Percentiles rank a stretch among this genome's conserved stretches.
These are phyloP conservation scores for Mrakia frigida DNA, from an alignment of 768 basidiomycete species.

Conservation along the genomic window DNA sequence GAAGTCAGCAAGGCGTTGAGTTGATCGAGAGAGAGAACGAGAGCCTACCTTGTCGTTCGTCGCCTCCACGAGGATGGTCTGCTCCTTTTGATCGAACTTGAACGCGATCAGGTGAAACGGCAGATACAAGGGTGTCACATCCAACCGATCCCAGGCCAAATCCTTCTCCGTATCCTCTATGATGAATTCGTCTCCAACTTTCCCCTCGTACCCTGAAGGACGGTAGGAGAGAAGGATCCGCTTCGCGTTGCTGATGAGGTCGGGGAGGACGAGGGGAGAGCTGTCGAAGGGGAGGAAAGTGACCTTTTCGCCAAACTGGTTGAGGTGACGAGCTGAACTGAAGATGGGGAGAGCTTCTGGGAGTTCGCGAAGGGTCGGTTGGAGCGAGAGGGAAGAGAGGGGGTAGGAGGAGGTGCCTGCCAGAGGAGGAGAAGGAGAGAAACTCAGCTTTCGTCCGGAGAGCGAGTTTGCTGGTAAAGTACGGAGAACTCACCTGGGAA, in stretches of 20 bases:
- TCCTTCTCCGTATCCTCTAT: neutral
- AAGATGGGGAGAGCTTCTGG: neutral
- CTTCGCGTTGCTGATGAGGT: too few relatives aligned
- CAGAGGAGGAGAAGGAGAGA: too few relatives aligned
- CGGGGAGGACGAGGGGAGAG: neutral
- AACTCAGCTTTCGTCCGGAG: too few relatives aligned
- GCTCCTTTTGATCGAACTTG: neutral
- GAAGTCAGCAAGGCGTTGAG: neutral
- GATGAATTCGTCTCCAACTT: too few relatives aligned
- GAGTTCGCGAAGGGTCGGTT: neutral
- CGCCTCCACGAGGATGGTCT: neutral
- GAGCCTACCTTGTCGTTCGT: neutral
- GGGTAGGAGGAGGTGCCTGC: neutral
- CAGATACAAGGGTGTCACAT: neutral
- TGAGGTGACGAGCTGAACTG: neutral
- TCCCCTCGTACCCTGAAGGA: too few relatives aligned
- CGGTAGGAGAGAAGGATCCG: too few relatives aligned
- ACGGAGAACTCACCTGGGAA: neutral
- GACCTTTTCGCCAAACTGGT: neutral
- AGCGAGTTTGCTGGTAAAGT: too few relatives aligned
- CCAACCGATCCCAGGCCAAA: neutral
- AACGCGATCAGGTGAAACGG: neutral
- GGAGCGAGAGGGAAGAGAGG: neutral
- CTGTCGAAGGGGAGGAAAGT: neutral
- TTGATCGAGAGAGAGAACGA: neutral